Conservation (phyloP, 306 rosid species). For the Dalbergia cultrata region DNA sequence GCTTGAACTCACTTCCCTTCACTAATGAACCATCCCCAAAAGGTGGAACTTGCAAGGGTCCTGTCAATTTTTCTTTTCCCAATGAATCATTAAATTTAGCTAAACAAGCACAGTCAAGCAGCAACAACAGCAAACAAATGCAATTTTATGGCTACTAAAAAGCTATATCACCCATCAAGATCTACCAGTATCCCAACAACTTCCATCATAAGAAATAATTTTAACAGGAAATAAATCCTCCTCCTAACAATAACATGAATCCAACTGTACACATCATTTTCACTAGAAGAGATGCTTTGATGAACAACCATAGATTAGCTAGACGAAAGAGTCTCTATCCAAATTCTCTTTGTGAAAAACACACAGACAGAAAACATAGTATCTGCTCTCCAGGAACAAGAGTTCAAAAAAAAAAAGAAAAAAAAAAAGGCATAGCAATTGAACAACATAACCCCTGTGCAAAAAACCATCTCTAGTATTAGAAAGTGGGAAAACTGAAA, state of each 20-base stretch:
- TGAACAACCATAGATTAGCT: neutral
- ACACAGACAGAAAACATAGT: neutral
- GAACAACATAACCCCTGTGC: neutral
- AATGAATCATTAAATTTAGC: neutral
- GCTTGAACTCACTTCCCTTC: conserved; percentile 10
- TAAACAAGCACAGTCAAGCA: conserved; percentile 1
- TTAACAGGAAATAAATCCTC: neutral
- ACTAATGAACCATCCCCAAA: conserved; percentile 36
- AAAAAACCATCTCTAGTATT: neutral
- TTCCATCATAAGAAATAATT: neutral
- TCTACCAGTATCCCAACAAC: neutral
- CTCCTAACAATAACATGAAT: neutral
- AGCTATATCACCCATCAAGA: conserved; percentile 19
- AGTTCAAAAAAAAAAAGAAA: neutral
- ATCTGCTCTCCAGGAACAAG: neutral
- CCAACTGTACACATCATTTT: neutral
- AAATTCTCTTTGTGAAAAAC: neutral
- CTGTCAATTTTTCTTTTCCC: neutral
- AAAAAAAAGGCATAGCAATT: neutral
- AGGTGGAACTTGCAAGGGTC: neutral
- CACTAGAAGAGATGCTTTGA: neutral
- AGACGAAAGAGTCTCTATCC: neutral
- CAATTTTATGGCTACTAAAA: conserved; percentile 15
- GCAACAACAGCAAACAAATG: conserved; percentile 17
- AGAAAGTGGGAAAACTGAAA: neutral